Evolutionary conservation across 441 rosid species (phyloP).

Genomic region (Jatropha multifida): DNA sequence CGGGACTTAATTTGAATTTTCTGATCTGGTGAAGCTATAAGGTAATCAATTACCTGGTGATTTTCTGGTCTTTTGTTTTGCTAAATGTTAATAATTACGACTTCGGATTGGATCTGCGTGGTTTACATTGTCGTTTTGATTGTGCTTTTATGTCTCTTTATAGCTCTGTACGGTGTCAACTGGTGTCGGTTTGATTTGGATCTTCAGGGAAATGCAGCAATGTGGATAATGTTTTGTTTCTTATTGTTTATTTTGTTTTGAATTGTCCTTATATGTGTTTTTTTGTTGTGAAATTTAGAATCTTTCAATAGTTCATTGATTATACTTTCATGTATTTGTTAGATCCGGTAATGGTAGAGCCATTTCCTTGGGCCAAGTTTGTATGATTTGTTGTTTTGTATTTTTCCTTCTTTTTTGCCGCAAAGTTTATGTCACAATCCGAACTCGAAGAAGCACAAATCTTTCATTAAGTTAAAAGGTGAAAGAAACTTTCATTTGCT

Average conservation of each 20-base stretch:
- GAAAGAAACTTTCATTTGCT: too few relatives aligned
- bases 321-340: not conserved
- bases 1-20: conserved; percentile 14
- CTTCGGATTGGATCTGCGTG: not conserved
- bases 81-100: not conserved
- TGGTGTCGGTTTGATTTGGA: conserved; percentile 13
- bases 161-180: not conserved
- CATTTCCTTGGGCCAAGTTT: not conserved
- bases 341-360: conserved; percentile 4
- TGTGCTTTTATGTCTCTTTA: conserved; percentile 3
- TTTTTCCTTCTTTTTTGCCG: too few relatives aligned
- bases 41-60: conserved; percentile 26
- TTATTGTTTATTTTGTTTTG: not conserved
- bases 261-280: not conserved
- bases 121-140: conserved; percentile 16
- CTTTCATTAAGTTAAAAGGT: not conserved
- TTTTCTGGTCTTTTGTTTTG: not conserved
- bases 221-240: conserved; percentile 18
- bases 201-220: conserved; percentile 17
- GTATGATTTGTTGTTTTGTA: too few relatives aligned
- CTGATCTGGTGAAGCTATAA: conserved; percentile 3
- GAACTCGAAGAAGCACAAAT: not conserved
- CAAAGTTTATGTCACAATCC: not conserved
- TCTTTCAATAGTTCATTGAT: not conserved
- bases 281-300: not conserved